A percentile compares a stretch with the other conserved stretches of the same genome.
phyloP scores from a whole-genome alignment of 108 stramenopile species.

The Aurantiochytrium sp. region DNA sequence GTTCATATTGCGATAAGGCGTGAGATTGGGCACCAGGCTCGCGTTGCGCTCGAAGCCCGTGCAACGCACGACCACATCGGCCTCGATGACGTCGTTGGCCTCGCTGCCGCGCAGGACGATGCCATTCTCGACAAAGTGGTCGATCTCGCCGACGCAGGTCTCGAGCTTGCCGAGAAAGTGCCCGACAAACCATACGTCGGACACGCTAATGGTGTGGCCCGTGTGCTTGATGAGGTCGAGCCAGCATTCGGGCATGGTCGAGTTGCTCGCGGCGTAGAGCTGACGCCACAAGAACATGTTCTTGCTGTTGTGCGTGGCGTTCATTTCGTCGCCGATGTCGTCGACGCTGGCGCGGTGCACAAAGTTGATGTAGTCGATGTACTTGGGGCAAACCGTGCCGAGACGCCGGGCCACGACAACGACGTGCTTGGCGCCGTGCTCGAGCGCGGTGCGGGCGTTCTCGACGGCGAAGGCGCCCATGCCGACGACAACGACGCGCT shows the following conservation, averaged over 20 bases:
- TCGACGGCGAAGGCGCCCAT: slow-evolving; percentile 32
- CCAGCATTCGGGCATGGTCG: not conserved
- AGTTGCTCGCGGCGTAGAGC: not conserved
- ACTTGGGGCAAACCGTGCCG: slow-evolving; percentile 25
- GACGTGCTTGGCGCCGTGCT: slow-evolving; percentile 16
- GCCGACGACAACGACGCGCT: slow-evolving; percentile 23
- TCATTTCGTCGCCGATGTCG: not conserved
- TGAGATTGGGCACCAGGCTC: not conserved
- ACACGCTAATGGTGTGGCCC: slow-evolving; percentile 20
- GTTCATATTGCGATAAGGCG: not conserved
- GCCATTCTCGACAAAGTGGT: slow-evolving; percentile 29
- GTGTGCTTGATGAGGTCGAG: not conserved
- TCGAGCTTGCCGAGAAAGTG: slow-evolving; percentile 23
- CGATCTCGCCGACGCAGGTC: slow-evolving; percentile 19
- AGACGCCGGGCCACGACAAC: not conserved
- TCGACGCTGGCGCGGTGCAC: not conserved
- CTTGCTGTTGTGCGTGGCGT: slow-evolving; percentile 3
- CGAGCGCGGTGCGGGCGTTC: slow-evolving; percentile 16
- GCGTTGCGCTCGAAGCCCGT: slow-evolving; percentile 20
- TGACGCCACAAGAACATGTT: slow-evolving; percentile 13
- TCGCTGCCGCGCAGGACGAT: not conserved
- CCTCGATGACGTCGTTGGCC: not conserved
- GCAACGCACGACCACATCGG: not conserved
- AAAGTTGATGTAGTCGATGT: slow-evolving; percentile 32
- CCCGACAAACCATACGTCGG: slow-evolving; percentile 13